Base-by-base conservation (phyloP, 192 early-diverging fungal species). In the Radiomyces spectabilis region DNA sequence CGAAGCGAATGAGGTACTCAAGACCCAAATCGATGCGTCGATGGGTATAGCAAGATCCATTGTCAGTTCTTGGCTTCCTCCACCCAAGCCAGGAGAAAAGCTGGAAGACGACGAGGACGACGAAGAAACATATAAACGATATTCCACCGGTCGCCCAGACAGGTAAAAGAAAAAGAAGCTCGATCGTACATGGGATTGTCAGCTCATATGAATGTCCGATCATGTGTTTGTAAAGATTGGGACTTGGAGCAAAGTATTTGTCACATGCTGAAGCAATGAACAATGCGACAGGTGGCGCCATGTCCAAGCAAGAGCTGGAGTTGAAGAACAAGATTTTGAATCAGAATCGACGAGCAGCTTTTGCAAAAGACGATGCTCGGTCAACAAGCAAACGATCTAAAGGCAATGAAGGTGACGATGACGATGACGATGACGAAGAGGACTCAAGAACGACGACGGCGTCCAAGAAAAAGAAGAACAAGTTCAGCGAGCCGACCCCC, bases 11-110 rank as follows among this genome's bases (percentile, higher is more conserved):
- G 63, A 66, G n/a, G 53, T 63, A 22, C 44, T 79, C 29, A 59
- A 73, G 49, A 79, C 76, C 1, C 73, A 79, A 49, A 68, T 79
- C n/a, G 73, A 75, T 54, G 68, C 70, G 37, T 75, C 73, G 4
- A 65, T 79, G 30, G 66, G 68, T 5, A 41, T 68, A 1, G 71
- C 76, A 12, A 57, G 70, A 2, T 59, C 62, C 12, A 63, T 71
- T 3, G 68, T 79, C 39, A 31, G 68, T 39, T 79, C 76, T 2
- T 79, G 76, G 76, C 63, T 79, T 4, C 66, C 67, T 12, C 55
- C 57, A 2, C 67, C 51, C 1, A 53, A 59, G 21, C 34, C 30
- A 34, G 59, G 59, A 26, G 66, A 68, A 37, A 65, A 68, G 25
- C 61, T 65, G 4, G 64, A 73, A 8, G 67, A 75, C 5, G 69